Base-by-base conservation (phyloP, 495 filamentous ascomycete genomes). In the Annulohypoxylon moriforme region DNA sequence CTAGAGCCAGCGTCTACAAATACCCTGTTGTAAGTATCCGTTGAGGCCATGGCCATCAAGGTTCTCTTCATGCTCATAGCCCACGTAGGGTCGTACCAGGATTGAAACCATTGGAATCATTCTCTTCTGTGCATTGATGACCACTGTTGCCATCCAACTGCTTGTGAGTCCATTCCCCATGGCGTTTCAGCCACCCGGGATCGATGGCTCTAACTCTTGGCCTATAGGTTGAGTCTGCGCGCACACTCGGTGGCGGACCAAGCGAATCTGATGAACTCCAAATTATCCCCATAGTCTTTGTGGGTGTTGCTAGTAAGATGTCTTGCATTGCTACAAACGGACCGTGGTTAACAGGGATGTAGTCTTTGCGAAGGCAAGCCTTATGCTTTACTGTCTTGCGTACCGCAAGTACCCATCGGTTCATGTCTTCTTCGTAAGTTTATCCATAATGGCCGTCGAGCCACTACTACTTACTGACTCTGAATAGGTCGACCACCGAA, bases 51-150 rank as follows among this genome's bases (percentile, higher is more conserved):
- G 24, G 22, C 52, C 25, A 29, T 57, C 38, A 57, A 56, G 64
- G 31, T 63, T 44, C 40, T 18, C n/a, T 47, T n/a, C 49, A 16
- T 14, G 42, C 66, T 75, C 60, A 73, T 76, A 49, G 13, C 8
- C 8, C 22, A 20, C n/a, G 11, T 65, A 83, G 82, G 86, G 85
- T 34, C 85, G 85, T 0, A 87, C 79, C 9, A 78, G 86, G 52
- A 85, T 86, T 60, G 85, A 87, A 72, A 87, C 85, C 5, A 82
- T 88, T 47, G 86, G 85, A 4, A 86, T 88, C 62, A 88, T 88
- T 65, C 81, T 88, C 60, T 88, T 88, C 80, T 87, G 85, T 70
- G 85, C 85, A 40, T 73, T 87, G 71, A 86, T 88, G 84, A 87
- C 85, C 24, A 87, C 85, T 0, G 86, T 88, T 16, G 82, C 86